Conservation (phyloP, 2,329 filamentous ascomycete species). For the Alternaria burnsii region DNA sequence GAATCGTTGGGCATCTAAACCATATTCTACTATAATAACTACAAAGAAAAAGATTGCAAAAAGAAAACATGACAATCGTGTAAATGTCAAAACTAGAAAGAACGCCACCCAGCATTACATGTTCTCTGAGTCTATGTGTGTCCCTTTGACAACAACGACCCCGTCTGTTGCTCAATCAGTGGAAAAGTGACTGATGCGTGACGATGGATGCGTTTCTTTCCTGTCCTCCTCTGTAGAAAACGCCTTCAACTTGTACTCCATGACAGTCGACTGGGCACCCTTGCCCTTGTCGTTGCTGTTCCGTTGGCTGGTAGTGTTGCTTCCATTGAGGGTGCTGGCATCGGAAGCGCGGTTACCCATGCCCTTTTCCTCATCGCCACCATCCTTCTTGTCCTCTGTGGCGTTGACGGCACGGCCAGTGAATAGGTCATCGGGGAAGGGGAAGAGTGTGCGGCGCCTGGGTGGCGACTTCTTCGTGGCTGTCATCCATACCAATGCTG, state of each 20-base stretch:
- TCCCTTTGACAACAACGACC: not conserved
- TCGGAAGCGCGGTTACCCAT: not conserved
- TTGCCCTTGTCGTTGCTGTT: constrained; percentile 6
- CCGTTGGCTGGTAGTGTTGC: not conserved
- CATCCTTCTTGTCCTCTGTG: not conserved
- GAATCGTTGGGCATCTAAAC: not conserved
- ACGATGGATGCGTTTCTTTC: not conserved
- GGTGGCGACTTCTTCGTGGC: constrained; percentile 48
- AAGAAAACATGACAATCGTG: not conserved
- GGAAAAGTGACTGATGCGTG: not conserved
- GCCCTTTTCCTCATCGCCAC: not conserved
- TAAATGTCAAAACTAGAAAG: not conserved
- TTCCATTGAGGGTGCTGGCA: not conserved
- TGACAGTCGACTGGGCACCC: not conserved
- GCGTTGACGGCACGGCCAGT: constrained; percentile 18
- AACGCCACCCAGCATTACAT: constrained; percentile 1
- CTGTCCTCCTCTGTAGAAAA: not conserved
- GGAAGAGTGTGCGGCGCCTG: constrained; percentile 43
- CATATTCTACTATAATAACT: constrained; percentile 1
- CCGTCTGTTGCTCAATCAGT: not conserved
- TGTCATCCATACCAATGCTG: constrained; percentile 47
- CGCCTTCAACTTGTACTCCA: constrained; percentile 7
- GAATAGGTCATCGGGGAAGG: constrained; percentile 38
- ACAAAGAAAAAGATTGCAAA: not conserved
- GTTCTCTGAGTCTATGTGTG: not conserved